A percentile compares a stretch with the other conserved stretches of the same genome.
phyloP scores from a whole-genome alignment of 352 stramenopile species.

The Pseudoperonospora humuli region DNA sequence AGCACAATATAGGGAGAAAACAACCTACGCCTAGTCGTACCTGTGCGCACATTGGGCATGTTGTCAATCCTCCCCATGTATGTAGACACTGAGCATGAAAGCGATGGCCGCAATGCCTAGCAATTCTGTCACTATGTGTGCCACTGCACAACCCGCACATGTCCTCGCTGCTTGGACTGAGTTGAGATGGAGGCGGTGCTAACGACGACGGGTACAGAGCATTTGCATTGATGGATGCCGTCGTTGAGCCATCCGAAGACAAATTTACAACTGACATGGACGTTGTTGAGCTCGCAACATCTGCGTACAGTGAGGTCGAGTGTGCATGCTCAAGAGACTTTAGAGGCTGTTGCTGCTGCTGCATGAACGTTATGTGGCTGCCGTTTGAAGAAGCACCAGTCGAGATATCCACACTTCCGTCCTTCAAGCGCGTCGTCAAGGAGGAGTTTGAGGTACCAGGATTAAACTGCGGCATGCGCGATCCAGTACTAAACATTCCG shows the following conservation, averaged over 20 bases:
- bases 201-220: constrained; percentile 25
- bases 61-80: constrained; percentile 51
- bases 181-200: constrained; percentile 11
- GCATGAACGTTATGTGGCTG: constrained; percentile 25
- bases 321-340: constrained; percentile 24
- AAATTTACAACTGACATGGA: constrained; percentile 29
- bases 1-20: constrained; percentile 1
- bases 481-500: constrained; percentile 22
- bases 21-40: constrained; percentile 15
- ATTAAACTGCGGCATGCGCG: constrained; percentile 30
- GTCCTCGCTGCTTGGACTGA: constrained; percentile 17
- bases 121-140: constrained; percentile 42
- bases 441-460: constrained; percentile 9
- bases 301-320: constrained; percentile 23
- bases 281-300: constrained; percentile 24
- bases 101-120: constrained; percentile 50
- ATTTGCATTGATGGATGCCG: constrained; percentile 18
- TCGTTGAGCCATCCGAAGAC: constrained; percentile 20
- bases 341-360: constrained; percentile 15
- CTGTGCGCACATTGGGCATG: constrained; percentile 40
- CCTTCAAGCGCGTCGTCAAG: constrained; percentile 27
- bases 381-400: constrained; percentile 18
- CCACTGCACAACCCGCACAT: constrained; percentile 39
- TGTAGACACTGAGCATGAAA: constrained; percentile 62
- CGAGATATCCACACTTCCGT: constrained; percentile 25